Base-by-base conservation (phyloP, 371 early-diverging fungal genomes). In the Coemansia sp. region DNA sequence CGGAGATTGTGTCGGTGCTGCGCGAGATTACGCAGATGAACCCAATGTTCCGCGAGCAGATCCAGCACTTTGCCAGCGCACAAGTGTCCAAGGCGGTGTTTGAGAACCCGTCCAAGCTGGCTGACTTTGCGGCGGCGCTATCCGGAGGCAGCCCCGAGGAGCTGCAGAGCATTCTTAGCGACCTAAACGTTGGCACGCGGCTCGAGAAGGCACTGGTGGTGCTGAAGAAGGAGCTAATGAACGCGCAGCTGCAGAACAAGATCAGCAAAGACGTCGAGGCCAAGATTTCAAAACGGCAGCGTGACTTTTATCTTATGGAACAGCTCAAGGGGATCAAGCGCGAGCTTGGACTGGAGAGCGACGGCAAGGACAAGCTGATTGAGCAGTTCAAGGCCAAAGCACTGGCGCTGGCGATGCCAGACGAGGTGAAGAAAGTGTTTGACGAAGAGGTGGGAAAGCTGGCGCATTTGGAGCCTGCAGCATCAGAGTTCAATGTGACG, bases 271-370 rank as follows among this genome's bases (percentile, higher is more conserved):
- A 96, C 68, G 97, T 98, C 28, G 97, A 97, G 73, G 89, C 89
- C 69, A 96, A 97, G 84, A 97, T 98, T 68, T 93, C 92, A 12
- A 89, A 95, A 67, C 87, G 94, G 48, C 94, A 96, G 82, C 92
- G 96, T 58, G 98, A 98, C 75, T 98, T 96, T 79, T 97, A 93
- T 65, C 80, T 98, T 83, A 96, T 95, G 96, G 98, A 98, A 81
- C 97, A 97, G 79, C 85, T 98, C 73, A 96, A 95, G 83, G 95
- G 97, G 1, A 98, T 98, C 81, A 96, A 98, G 82, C 94, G 94
- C 83, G 97, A 98, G 81, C 84, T 98, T 32, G 98, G 98, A 1
- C 84, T 98, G 41, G 97, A 98, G 70, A 88, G 88, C 54, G 98
- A 98, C 76, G 97, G 97, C 52, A 97, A 97, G 79, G 97, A 97